phyloP scores from a whole-genome alignment of 305 asterid species.

The Caryopteris hybrid region DNA sequence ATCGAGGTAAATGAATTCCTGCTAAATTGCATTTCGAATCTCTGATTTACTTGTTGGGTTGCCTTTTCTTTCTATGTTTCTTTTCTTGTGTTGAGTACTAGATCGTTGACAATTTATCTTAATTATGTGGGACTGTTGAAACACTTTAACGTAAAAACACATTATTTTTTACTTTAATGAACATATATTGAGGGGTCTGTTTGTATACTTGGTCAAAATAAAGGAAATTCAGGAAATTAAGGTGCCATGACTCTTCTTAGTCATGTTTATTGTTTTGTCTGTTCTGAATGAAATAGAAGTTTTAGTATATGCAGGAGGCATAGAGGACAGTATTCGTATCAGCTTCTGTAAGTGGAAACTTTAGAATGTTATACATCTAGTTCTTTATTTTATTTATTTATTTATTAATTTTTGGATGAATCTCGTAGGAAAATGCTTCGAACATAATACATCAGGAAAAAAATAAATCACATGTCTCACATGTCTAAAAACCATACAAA shows the following conservation, averaged over 20 bases:
- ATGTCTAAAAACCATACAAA: too few species aligned
- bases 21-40: slow-evolving; percentile 10
- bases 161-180: background rate
- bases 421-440: too few species aligned
- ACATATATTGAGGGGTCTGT: background rate
- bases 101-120: background rate
- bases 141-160: background rate
- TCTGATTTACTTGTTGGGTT: slow-evolving; percentile 8
- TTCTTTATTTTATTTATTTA: too few species aligned
- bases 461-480: too few species aligned
- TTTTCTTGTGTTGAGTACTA: background rate
- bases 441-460: too few species aligned
- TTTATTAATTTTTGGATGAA: too few species aligned
- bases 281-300: background rate
- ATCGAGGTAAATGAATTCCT: slow-evolving; percentile 60
- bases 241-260: background rate
- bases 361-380: background rate
- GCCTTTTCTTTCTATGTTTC: background rate
- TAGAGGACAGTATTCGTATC: background rate
- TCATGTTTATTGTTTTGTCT: background rate
- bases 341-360: background rate
- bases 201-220: background rate
- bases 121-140: slow-evolving; percentile 1
- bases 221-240: background rate
- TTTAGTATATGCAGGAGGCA: background rate